A percentile compares a stretch with the other conserved stretches of the same genome.
phyloP scores from a whole-genome alignment of 1,284 basidiomycete species.

The Cryptococcus sp. region DNA sequence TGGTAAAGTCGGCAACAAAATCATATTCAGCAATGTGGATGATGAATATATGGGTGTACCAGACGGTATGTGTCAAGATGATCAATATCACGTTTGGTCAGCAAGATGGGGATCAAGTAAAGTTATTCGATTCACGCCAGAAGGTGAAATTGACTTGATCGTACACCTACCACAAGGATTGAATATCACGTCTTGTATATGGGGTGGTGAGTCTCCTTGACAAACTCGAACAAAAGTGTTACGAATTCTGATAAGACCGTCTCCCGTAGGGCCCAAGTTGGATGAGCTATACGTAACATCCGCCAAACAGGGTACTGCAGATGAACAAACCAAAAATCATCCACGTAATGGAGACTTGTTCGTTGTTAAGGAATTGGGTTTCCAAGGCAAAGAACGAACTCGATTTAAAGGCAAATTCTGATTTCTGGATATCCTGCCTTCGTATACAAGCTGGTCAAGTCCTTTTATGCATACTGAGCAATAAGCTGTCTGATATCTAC shows the following conservation, averaged over 20 bases:
- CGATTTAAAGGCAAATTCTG: slow-evolving; percentile 17
- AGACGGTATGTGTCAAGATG: slow-evolving; percentile 29
- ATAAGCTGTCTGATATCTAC: slow-evolving; percentile 7
- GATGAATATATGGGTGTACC: slow-evolving; percentile 18
- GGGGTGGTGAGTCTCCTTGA: slow-evolving; percentile 29
- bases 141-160: slow-evolving; percentile 20
- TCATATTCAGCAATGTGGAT: slow-evolving; percentile 16
- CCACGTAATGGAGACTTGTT: slow-evolving; percentile 28
- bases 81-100: slow-evolving; percentile 22
- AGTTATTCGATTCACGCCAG: slow-evolving; percentile 19
- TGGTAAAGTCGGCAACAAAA: slow-evolving; percentile 16
- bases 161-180: slow-evolving; percentile 29
- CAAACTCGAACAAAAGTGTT: slow-evolving; percentile 7
- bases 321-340: slow-evolving; percentile 12
- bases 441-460: no score
- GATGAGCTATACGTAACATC: slow-evolving; percentile 34
- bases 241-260: slow-evolving; percentile 16
- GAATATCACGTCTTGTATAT: slow-evolving; percentile 27
- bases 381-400: slow-evolving; percentile 28
- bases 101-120: slow-evolving; percentile 26
- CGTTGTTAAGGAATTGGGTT: slow-evolving; percentile 25
- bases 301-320: slow-evolving; percentile 19
- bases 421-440: neutral
- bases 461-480: slow-evolving; percentile 2
- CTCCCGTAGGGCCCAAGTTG: slow-evolving; percentile 20